Evolutionary conservation across 768 basidiomycete species (phyloP), one percentile per base, ranked within the genome.

Genomic region (Mycena rebaudengoi): DNA sequence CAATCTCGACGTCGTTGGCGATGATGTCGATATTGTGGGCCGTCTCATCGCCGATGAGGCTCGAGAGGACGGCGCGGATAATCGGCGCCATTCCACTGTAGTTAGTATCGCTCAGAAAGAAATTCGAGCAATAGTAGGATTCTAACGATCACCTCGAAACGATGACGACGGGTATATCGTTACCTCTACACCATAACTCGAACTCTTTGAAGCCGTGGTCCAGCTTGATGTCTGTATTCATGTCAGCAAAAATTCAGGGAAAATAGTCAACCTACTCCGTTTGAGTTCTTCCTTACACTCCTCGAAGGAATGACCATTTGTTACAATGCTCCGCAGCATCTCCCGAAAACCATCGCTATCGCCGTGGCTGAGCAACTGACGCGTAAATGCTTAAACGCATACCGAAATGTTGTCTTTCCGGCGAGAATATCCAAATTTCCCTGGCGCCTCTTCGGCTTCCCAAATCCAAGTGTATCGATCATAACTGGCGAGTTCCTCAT

Each of bases 181-280:
- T 82, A 2, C 76, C 77, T 71, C 92, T 91, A 78, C 94, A 96
- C 88, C 91, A 99, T 18, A 81, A 77, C 76, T 91, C 90, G 77
- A 98, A 99, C 3, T 87, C 84, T 73, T 89, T 90, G 83, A 99
- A 99, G 18, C 96, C 95, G 1, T 87, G 78, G 78, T 98, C 96
- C 40, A 97, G 85, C 60, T 84, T 84, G 78, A 97, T 95, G 73
- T 94, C 94, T 96, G 62, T 14, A 50, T 12, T 64, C 33, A 43
- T 37, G 58, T 62, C 29, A 21, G n/a, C 57, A 61, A 40, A 8
- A 48, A 29, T n/a, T 26, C 29, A 49, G 14, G 49, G 56, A 44
- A 30, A 28, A 23, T 28, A 21, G 11, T 26, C 11, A 43, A 75
- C 87, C 56, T 62, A 95, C 94, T 90, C 62, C 90, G 79, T 66